phyloP scores from a whole-genome alignment of 2,329 filamentous ascomycete genomes.

The Fusarium stilboides region DNA sequence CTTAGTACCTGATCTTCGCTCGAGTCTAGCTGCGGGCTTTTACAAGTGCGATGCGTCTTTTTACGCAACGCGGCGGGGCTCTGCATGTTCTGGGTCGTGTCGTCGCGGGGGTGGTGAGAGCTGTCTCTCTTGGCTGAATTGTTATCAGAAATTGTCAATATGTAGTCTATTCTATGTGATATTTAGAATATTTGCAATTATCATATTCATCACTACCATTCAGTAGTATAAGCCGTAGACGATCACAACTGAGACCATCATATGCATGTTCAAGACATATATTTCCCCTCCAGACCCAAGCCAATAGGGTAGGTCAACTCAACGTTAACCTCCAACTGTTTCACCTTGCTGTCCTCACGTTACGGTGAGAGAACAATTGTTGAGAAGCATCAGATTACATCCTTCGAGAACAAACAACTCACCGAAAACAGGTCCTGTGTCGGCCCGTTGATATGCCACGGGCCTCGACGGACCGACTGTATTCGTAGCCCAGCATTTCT shows the following conservation, averaged over 20 bases:
- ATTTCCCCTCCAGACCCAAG: not conserved
- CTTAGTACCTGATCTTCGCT: slow-evolving; percentile 44
- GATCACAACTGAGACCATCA: slow-evolving; percentile 1
- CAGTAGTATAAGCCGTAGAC: not conserved
- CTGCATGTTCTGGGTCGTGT: slow-evolving; percentile 28
- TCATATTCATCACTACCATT: too few species aligned
- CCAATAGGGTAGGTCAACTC: slow-evolving; percentile 7
- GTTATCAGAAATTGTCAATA: not conserved
- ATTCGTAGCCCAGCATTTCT: slow-evolving; percentile 33
- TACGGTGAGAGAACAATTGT: slow-evolving; percentile 37
- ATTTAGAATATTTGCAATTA: not conserved
- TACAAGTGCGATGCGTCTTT: slow-evolving; percentile 51
- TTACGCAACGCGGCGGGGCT: slow-evolving; percentile 51
- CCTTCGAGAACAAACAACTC: slow-evolving; percentile 29
- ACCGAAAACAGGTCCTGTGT: slow-evolving; percentile 39
- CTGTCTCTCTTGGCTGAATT: slow-evolving; percentile 10
- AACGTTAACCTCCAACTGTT: not conserved
- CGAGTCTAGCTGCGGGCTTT: slow-evolving; percentile 42
- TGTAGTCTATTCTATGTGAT: not conserved
- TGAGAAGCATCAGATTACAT: slow-evolving; percentile 29
- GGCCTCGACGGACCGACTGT: slow-evolving; percentile 46
- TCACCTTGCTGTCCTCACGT: slow-evolving; percentile 21
- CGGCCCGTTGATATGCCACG: slow-evolving; percentile 46
- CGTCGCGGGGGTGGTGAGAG: slow-evolving; percentile 21
- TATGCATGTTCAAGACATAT: slow-evolving; percentile 8